A percentile compares a stretch with the other conserved stretches of the same genome.
phyloP scores from a whole-genome alignment of 192 early-diverging fungal genomes.

The Backusella mclennaniae region DNA sequence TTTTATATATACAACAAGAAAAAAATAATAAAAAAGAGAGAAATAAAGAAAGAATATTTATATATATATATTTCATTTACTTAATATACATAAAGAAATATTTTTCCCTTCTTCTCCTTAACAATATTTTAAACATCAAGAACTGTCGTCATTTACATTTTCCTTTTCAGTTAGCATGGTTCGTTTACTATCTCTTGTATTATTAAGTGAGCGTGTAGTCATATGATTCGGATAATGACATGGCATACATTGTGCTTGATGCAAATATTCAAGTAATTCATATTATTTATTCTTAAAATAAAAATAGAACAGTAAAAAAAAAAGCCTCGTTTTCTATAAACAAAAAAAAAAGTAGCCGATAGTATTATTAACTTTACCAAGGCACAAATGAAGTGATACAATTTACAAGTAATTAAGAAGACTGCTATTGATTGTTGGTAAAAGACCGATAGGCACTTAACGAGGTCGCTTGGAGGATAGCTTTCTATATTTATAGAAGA shows the following conservation, averaged over 20 bases:
- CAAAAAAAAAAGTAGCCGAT: background rate
- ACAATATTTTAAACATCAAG: background rate
- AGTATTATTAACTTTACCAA: background rate
- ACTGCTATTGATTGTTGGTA: background rate
- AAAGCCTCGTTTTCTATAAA: background rate
- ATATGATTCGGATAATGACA: background rate
- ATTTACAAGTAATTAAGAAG: background rate
- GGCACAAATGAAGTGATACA: background rate
- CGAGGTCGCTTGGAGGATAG: too few relatives aligned
- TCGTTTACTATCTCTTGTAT: background rate
- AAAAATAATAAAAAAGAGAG: background rate
- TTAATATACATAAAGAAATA: background rate
- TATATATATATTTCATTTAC: background rate
- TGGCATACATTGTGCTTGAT: background rate
- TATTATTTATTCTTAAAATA: background rate
- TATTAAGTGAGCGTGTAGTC: background rate
- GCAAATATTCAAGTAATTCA: conserved; percentile 1
- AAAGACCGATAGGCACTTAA: too few relatives aligned
- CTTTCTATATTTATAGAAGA: too few relatives aligned
- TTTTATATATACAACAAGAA: background rate
- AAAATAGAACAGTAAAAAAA: conserved; percentile 4
- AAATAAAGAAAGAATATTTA: background rate
- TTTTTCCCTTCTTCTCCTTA: background rate
- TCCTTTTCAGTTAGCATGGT: background rate
- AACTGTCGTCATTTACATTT: background rate